Evolutionary conservation across 164 flowering plant genomes (phyloP).

Genomic region (Magnolia changhungtana): DNA sequence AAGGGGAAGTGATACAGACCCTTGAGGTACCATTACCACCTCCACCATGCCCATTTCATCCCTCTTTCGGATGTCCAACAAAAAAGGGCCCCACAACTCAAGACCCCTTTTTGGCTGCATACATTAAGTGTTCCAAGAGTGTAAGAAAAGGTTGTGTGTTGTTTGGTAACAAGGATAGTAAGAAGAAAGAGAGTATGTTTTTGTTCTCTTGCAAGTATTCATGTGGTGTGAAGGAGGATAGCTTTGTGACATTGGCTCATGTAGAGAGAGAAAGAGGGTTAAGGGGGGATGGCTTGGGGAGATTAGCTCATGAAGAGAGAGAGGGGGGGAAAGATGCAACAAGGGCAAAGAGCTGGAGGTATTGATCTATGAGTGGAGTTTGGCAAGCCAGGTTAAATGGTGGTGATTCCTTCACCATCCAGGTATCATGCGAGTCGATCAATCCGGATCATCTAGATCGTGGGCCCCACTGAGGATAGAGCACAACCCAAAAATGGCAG

Average conservation of each 20-base stretch:
- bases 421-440: too few species aligned
- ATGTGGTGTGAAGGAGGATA: slow-evolving; percentile 47
- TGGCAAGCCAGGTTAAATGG: too few species aligned
- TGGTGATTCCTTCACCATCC: too few species aligned
- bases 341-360: too few species aligned
- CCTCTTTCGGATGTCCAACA: slow-evolving; percentile 21
- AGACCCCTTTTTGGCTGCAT: slow-evolving; percentile 51
- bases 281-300: background rate
- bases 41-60: slow-evolving; percentile 32
- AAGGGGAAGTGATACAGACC: background rate
- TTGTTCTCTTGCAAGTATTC: slow-evolving; percentile 47
- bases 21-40: slow-evolving; percentile 31
- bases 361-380: too few species aligned
- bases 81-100: slow-evolving; percentile 22
- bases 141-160: background rate
- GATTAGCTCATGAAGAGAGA: too few species aligned
- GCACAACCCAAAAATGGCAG: too few species aligned
- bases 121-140: slow-evolving; percentile 40
- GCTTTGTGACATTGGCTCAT: slow-evolving; percentile 34
- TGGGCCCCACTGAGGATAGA: too few species aligned
- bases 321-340: too few species aligned
- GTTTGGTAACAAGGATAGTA: slow-evolving; percentile 4
- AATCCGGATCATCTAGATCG: too few species aligned
- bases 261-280: background rate
- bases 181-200: slow-evolving; percentile 12